Evolutionary conservation across 306 rosid genomes (phyloP).

Genomic region (Styphnolobium japonicum): DNA sequence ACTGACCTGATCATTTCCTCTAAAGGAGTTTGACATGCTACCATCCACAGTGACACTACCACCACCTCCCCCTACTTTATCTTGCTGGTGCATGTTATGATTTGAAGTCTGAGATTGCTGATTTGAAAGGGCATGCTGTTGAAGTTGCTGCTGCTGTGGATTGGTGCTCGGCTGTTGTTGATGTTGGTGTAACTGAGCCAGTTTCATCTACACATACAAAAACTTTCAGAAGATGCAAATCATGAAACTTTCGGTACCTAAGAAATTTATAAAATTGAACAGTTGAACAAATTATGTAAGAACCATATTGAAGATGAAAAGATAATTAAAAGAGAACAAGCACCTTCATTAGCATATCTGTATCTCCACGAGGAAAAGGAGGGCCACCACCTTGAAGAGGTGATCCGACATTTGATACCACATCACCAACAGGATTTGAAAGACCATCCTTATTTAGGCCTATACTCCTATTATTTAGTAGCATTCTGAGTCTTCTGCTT

Average conservation of each 20-base stretch:
- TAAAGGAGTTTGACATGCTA: conserved; percentile 87
- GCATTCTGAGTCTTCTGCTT: conserved; percentile 80
- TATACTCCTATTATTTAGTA: conserved; percentile 60
- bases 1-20: conserved; percentile 98
- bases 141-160: conserved; percentile 76
- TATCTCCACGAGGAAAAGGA: conserved; percentile 75
- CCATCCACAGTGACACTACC: conserved; percentile 83
- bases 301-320: conserved; percentile 16
- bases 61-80: conserved; percentile 82
- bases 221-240: conserved; percentile 23
- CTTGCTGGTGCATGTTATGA: conserved; percentile 86
- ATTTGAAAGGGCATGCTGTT: conserved; percentile 81
- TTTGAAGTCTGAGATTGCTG: conserved; percentile 81
- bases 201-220: conserved; percentile 57
- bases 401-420: conserved; percentile 75
- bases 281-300: conserved; percentile 8
- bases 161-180: conserved; percentile 61
- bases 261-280: background rate
- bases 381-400: conserved; percentile 83
- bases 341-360: conserved; percentile 86
- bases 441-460: conserved; percentile 70
- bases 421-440: conserved; percentile 79
- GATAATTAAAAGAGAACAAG: conserved; percentile 19
- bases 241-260: background rate
- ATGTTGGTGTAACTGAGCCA: conserved; percentile 86